Conservation (phyloP, 2,329 filamentous ascomycete species). For the Lojkania enalia region DNA sequence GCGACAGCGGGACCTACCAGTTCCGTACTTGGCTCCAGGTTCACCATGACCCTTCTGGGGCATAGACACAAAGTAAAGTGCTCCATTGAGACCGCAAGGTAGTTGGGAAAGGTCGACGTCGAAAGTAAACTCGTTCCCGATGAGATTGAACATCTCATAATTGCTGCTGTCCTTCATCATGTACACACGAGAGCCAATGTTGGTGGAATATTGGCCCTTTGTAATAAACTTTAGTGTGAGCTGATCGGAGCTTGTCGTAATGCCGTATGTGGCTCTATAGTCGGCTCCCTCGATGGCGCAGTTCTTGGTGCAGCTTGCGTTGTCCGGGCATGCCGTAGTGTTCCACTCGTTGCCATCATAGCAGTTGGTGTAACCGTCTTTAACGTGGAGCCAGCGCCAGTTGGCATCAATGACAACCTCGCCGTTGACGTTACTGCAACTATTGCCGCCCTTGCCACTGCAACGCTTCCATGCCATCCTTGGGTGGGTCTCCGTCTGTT, state of each 20-base stretch:
- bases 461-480: slow-evolving; percentile 32
- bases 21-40: slow-evolving; percentile 57
- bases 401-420: slow-evolving; percentile 46
- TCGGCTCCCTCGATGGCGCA: slow-evolving; percentile 41
- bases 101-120: slow-evolving; percentile 56
- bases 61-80: slow-evolving; percentile 56
- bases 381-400: slow-evolving; percentile 51
- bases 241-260: slow-evolving; percentile 52
- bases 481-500: slow-evolving; percentile 41
- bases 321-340: slow-evolving; percentile 36
- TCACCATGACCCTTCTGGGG: slow-evolving; percentile 51
- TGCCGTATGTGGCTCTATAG: slow-evolving; percentile 42
- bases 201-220: slow-evolving; percentile 42
- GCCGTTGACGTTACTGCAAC: slow-evolving; percentile 31
- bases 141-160: slow-evolving; percentile 31
- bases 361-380: slow-evolving; percentile 37
- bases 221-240: slow-evolving; percentile 60
- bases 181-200: slow-evolving; percentile 33
- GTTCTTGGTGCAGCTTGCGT: slow-evolving; percentile 28
- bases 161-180: slow-evolving; percentile 28
- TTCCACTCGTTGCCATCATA: slow-evolving; percentile 42
- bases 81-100: slow-evolving; percentile 67
- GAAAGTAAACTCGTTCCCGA: slow-evolving; percentile 33
- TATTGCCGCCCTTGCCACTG: slow-evolving; percentile 24
- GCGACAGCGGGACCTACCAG: slow-evolving; percentile 51